phyloP scores from a whole-genome alignment of 2,329 filamentous ascomycete species.

The Diaporthe ilicicola region DNA sequence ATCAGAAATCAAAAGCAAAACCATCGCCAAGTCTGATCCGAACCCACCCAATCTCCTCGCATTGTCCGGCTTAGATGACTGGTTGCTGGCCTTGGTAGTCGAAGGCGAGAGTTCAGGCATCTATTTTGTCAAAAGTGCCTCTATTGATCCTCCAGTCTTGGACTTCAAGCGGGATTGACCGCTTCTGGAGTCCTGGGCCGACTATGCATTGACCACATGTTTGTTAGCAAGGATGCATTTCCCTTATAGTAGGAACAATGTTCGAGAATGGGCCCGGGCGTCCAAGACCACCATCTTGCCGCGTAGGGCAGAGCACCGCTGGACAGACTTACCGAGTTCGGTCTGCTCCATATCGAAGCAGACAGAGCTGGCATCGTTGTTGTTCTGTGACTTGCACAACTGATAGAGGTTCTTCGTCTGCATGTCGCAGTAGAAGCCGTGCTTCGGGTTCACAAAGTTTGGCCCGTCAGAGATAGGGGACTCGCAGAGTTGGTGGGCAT shows the following conservation, averaged over 20 bases:
- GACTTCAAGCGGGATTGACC: not conserved
- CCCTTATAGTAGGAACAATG: too few species aligned
- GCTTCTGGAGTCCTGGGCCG: not conserved
- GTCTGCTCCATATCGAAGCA: not conserved
- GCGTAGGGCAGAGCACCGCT: too few species aligned
- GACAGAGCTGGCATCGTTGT: not conserved
- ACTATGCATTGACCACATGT: not conserved
- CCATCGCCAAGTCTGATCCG: too few species aligned
- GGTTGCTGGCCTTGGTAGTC: too few species aligned
- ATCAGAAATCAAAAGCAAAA: too few species aligned
- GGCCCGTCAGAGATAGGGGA: not conserved
- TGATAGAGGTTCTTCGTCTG: not conserved
- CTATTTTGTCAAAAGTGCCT: not conserved
- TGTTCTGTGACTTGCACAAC: not conserved
- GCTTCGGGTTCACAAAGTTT: not conserved
- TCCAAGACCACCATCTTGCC: too few species aligned
- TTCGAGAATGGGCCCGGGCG: not conserved
- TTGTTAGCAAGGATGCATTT: not conserved
- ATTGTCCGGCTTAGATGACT: too few species aligned
- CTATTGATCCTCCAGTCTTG: not conserved
- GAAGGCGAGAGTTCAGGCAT: too few species aligned
- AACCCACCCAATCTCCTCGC: too few species aligned
- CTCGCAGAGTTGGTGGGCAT: not conserved
- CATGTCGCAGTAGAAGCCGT: constrained; percentile 8
- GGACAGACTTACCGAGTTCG: not conserved